A percentile compares a stretch with the other conserved stretches of the same genome.
Evolutionary conservation across 331 rosid genomes (phyloP).

Genomic region (Cucumis variabilis): DNA sequence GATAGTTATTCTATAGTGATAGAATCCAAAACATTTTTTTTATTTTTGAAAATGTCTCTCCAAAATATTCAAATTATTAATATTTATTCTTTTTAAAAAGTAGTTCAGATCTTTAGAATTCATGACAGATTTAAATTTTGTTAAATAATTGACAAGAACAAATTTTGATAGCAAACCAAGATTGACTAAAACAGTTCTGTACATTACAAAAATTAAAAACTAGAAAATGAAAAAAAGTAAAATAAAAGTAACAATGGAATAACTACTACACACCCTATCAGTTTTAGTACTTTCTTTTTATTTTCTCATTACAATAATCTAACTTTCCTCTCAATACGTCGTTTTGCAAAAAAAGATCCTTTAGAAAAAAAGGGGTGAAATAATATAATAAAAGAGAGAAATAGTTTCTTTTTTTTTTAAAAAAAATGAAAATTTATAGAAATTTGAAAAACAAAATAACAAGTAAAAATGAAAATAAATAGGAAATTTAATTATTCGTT

Average conservation of each 20-base stretch:
- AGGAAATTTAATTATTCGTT: not conserved
- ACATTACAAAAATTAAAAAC: too few species aligned
- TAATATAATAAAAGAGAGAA: not conserved
- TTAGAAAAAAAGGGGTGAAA: not conserved
- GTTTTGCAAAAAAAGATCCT: not conserved
- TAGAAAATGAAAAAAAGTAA: too few species aligned
- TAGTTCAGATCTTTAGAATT: not conserved
- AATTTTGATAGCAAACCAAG: not conserved
- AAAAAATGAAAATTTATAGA: not conserved
- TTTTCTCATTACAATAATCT: too few species aligned
- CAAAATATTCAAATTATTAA: too few species aligned
- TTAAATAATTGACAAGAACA: too few species aligned
- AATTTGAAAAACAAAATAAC: not conserved
- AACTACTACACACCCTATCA: not conserved
- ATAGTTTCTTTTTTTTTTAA: not conserved
- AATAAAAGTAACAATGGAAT: not conserved
- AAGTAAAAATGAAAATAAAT: conserved; percentile 2
- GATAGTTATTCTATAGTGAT: too few species aligned
- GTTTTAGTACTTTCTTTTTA: not conserved
- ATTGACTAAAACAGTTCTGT: not conserved
- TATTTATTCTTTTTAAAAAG: too few species aligned
- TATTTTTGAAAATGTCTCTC: too few species aligned
- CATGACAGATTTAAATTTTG: too few species aligned
- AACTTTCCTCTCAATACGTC: too few species aligned
- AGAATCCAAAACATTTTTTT: too few species aligned